Conservation (phyloP, 768 basidiomycete species). For the Cubamyces sp. region DNA sequence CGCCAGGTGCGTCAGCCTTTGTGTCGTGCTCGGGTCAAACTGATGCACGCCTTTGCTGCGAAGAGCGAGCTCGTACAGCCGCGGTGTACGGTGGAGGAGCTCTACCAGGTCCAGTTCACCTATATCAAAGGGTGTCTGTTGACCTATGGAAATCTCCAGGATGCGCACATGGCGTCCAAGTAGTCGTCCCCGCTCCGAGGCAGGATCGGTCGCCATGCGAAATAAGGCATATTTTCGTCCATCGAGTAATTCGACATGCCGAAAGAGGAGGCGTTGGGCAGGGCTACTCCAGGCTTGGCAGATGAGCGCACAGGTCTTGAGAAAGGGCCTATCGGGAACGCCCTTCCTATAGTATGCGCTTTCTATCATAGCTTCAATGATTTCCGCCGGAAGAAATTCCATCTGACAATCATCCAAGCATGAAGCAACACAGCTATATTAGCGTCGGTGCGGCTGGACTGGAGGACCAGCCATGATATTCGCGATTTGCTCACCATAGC, state of each 20-base stretch:
- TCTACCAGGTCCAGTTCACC: conserved; percentile 21
- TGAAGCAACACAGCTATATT: too few species aligned
- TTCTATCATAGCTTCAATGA: conserved; percentile 27
- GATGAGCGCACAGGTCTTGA: conserved; percentile 28
- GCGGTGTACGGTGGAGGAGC: conserved; percentile 34
- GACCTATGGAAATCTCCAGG: conserved; percentile 21
- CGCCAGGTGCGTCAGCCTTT: conserved; percentile 33
- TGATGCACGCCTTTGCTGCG: conserved; percentile 33
- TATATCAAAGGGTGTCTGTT: conserved; percentile 1
- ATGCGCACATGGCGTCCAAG: conserved; percentile 27
- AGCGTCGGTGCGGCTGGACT: not conserved
- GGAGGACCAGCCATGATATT: too few species aligned
- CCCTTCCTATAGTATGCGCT: conserved; percentile 26
- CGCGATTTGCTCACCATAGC: too few species aligned
- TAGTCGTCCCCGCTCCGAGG: conserved; percentile 5
- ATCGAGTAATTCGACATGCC: conserved; percentile 5
- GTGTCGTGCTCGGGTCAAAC: conserved; percentile 30
- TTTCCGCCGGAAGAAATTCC: conserved; percentile 25
- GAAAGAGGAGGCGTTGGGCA: conserved; percentile 33
- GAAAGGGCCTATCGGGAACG: conserved; percentile 23
- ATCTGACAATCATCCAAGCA: not conserved
- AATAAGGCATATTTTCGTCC: conserved; percentile 1
- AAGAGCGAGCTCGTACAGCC: conserved; percentile 41
- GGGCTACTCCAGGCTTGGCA: conserved; percentile 27
- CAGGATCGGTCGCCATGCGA: conserved; percentile 15